Evolutionary conservation across 257 asterid genomes (phyloP), one percentile per base, ranked within the genome.

Genomic region (Solanum rostratum): DNA sequence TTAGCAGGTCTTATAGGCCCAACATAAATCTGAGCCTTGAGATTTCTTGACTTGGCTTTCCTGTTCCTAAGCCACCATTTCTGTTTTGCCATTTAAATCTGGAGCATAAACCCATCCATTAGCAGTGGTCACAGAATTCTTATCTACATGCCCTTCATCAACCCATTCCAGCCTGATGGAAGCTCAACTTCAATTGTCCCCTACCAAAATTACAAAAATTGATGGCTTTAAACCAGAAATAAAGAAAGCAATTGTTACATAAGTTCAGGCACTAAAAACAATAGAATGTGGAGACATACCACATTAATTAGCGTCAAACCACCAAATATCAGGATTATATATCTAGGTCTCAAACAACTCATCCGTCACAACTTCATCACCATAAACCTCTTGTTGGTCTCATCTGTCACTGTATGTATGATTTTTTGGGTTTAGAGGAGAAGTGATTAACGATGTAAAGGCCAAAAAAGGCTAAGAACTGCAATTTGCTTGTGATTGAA

Each of bases 71-170:
- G 88, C 99, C 98, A 94, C 90, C 97, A 91, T 90, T 97, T 92
- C 87, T 96, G 94, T 90, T 97, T 92, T 15, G 92, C 91, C 91
- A 84, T 85, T 92, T 81, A 85, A 71, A 73, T 96, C 94, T 54
- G 95, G 96, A 87, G 97, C 98, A 90, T 96, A 96, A 84, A 92
- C 95, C 98, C 98, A 96, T 87, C 99, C 99, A 88, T 94, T 98
- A 85, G 91, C 89, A 53, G 92, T 89, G 70, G 87, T 90, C 84
- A 91, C 92, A 46, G 97, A 88, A 65, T 88, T 86, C 55, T 90
- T 86, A 86, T 96, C 99, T 18, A 96, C 90, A 84, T 85, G 94
- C 99, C 99, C 94, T 85, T 91, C 97, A 85, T 92, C 97, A 90
- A 90, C 81, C 98, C 98, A 94, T 82, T 91, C 97, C 96, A 93